phyloP scores from a whole-genome alignment of 495 filamentous ascomycete species.

The Platismatia glauca region DNA sequence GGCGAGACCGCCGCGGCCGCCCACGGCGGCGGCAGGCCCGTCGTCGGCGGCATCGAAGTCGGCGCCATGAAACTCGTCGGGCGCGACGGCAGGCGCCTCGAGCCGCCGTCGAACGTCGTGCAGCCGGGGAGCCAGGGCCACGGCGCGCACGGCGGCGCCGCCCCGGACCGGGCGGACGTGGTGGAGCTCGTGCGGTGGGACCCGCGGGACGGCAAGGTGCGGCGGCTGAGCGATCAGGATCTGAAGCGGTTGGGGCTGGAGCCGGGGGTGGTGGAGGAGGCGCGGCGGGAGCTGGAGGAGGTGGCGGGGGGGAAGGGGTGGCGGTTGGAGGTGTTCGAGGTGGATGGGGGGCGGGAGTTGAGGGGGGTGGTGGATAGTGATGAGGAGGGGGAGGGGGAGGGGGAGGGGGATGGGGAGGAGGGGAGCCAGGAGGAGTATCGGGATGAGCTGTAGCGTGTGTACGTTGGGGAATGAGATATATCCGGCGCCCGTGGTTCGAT shows the following conservation, averaged over 20 bases:
- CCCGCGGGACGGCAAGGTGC: slow-evolving; percentile 41
- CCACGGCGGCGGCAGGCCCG: slow-evolving; percentile 27
- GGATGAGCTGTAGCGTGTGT: slow-evolving; percentile 40
- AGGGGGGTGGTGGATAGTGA: slow-evolving; percentile 32
- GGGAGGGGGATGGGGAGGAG: slow-evolving; percentile 25
- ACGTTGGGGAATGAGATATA: too few relatives aligned
- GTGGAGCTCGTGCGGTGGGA: slow-evolving; percentile 45
- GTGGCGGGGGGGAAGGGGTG: slow-evolving; percentile 36
- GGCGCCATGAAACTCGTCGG: slow-evolving; percentile 51
- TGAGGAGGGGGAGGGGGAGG: slow-evolving; percentile 24
- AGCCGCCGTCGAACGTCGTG: slow-evolving; percentile 41
- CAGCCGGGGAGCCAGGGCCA: slow-evolving; percentile 20
- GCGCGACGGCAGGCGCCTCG: slow-evolving; percentile 45
- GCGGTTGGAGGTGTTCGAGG: slow-evolving; percentile 39
- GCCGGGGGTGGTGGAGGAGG: slow-evolving; percentile 53
- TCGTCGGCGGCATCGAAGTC: slow-evolving; percentile 52
- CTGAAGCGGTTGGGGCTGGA: slow-evolving; percentile 63
- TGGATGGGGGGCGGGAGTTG: slow-evolving; percentile 42
- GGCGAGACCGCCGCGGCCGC: slow-evolving; percentile 22
- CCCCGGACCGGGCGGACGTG: slow-evolving; percentile 24
- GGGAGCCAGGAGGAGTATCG: slow-evolving; percentile 47
- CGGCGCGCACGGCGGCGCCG: neutral
- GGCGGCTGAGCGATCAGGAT: slow-evolving; percentile 48
- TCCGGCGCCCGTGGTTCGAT: neutral
- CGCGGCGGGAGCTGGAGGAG: slow-evolving; percentile 47